A percentile compares a stretch with the other conserved stretches of the same genome.
Conservation (phyloP, 2,329 filamentous ascomycete species). For the Pestalotiopsis sp. region DNA sequence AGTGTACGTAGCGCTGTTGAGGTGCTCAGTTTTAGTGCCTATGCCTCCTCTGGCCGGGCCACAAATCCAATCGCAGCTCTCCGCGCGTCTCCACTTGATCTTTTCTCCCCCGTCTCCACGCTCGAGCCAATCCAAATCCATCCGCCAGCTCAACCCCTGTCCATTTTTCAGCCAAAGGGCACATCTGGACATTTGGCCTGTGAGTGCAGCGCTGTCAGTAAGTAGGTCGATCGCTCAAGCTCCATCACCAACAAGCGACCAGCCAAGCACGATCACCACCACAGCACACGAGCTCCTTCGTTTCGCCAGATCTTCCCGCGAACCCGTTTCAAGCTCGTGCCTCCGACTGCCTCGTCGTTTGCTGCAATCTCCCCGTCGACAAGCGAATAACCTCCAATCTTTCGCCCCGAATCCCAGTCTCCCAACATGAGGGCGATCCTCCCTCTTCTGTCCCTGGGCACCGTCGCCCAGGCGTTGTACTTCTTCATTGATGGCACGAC, state of each 20-base stretch:
- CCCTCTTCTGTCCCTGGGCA: conserved; percentile 66
- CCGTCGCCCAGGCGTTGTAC: conserved; percentile 79
- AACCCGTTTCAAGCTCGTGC: background rate
- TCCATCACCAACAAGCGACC: conserved; percentile 3
- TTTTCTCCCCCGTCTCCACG: background rate
- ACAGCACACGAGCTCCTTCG: background rate
- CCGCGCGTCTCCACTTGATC: background rate
- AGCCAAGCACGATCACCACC: background rate
- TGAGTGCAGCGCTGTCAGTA: background rate
- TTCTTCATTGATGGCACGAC: conserved; percentile 89
- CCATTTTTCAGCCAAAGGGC: conserved; percentile 3
- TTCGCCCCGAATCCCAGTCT: background rate
- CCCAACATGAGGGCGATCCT: conserved; percentile 62
- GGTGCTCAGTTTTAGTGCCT: background rate
- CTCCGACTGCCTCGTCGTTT: background rate
- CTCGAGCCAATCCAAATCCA: background rate
- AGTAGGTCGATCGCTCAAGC: background rate
- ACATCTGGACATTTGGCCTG: conserved; percentile 11
- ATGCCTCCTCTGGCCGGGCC: background rate
- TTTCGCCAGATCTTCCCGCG: background rate
- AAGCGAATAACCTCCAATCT: conserved; percentile 1
- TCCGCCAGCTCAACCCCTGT: conserved; percentile 8
- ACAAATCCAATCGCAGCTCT: background rate
- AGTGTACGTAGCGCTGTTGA: background rate
- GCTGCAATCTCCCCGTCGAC: conserved; percentile 12